These are phyloP conservation scores for Agaricus blazei DNA, from an alignment of 768 basidiomycete species.

Conservation along the genomic window DNA sequence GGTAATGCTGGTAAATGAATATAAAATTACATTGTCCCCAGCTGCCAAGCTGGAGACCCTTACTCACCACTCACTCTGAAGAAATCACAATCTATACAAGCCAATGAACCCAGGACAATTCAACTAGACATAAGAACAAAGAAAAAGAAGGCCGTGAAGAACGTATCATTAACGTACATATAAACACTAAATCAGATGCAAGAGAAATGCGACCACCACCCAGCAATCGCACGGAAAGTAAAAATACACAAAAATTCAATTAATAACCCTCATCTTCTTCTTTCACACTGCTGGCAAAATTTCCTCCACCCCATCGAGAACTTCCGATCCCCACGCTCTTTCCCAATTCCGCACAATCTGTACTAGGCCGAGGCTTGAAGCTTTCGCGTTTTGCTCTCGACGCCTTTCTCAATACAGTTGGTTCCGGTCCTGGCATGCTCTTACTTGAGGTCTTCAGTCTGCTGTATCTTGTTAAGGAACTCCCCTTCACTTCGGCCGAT, in stretches of 20 bases:
- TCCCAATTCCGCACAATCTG: constrained; percentile 40
- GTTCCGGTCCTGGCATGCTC: constrained; percentile 18
- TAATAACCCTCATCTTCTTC: constrained; percentile 44
- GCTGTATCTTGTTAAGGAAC: constrained; percentile 11
- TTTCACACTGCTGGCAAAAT: constrained; percentile 28
- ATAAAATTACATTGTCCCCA: too few relatives aligned
- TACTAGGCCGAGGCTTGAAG: constrained; percentile 77
- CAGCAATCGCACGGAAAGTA: constrained; percentile 10
- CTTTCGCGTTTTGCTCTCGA: constrained; percentile 63
- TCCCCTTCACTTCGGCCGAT: constrained; percentile 11
- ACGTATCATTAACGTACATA: constrained; percentile 6
- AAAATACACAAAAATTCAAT: constrained; percentile 15
- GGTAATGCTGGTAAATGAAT: too few relatives aligned
- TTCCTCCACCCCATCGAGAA: constrained; percentile 24
- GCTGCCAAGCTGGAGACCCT: too few relatives aligned
- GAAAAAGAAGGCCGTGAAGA: constrained; percentile 7
- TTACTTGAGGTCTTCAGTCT: constrained; percentile 16
- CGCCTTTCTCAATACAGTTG: constrained; percentile 40
- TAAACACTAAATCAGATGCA: constrained; percentile 7
- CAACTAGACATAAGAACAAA: background rate
- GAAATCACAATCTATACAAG: background rate
- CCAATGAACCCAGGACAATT: background rate
- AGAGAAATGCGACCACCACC: constrained; percentile 1
- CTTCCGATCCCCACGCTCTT: constrained; percentile 21
- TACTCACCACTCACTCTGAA: background rate